These are phyloP conservation scores for Chlamydomonas reinhardtii DNA, from an alignment of 163 green algal genomes.

Conservation along the genomic window DNA sequence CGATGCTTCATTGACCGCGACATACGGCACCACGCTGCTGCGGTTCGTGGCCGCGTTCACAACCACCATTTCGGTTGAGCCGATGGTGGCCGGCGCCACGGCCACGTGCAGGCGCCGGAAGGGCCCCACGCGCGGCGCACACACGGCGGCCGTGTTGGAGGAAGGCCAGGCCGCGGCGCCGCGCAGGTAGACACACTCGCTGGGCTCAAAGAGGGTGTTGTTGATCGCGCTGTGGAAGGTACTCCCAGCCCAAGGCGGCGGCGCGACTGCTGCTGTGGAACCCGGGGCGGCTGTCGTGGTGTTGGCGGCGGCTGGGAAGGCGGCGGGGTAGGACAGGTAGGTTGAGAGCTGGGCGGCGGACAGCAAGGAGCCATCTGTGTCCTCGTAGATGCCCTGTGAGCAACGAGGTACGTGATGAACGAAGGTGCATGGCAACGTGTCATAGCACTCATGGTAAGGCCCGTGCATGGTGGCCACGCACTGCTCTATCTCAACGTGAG, in stretches of 20 bases:
- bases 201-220: slow-evolving; percentile 7
- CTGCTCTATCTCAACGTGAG: no score
- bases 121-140: slow-evolving; percentile 17
- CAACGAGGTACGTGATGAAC: neutral
- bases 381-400: slow-evolving; percentile 54
- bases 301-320: neutral
- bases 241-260: neutral
- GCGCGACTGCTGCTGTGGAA: neutral
- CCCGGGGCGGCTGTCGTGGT: neutral
- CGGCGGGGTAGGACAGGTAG: neutral
- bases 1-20: neutral
- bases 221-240: slow-evolving; percentile 33
- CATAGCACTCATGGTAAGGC: no score
- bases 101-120: slow-evolving; percentile 28
- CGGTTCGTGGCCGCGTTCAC: neutral
- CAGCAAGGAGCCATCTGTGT: slow-evolving; percentile 59
- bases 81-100: neutral
- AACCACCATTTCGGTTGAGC: neutral
- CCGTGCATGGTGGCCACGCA: no score
- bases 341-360: neutral
- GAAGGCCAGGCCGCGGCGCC: neutral
- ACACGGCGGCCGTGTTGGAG: slow-evolving; percentile 50
- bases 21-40: neutral
- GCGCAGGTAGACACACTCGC: slow-evolving; percentile 12
- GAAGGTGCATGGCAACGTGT: no score